Evolutionary conservation across 306 rosid species (phyloP), one percentile per base, ranked within the genome.

Genomic region (Crataegus laevigata): DNA sequence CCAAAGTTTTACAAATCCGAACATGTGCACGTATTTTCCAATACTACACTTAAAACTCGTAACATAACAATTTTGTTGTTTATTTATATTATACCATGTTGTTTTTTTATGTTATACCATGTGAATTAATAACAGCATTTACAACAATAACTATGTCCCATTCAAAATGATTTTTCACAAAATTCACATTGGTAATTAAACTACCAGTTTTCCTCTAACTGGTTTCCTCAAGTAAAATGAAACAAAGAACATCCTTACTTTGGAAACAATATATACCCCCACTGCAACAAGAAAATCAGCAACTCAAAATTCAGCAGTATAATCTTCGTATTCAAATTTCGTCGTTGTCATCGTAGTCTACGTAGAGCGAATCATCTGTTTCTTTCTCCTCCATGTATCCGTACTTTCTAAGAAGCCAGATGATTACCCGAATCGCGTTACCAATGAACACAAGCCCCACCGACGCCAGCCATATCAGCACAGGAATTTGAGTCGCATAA

Each of bases 401-500:
- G 22, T 66, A 59, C 77, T 75, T 75, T 30, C 68, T 75, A 26
- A 80, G 80, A 43, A 80, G 34, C 77, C 74, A 55, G 21, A 47
- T 10, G 36, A 40, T 65, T 34, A 59, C 58, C 21, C 80, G 62
- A 13, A 76, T 1, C 36, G 65, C 21, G 55, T 80, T 75, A 30
- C 84, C 80, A 3, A 69, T 21, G 36, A 80, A 75, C 8, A 80
- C 76, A 2, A 65, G 19, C 52, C 74, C 84, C 77, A 80, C 63
- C 67, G 75, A 26, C 4, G 55, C 68, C 34, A 75, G 5, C 84
- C 84, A 80, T 28, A 80, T 3, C 10, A 75, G 4, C 38, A 80
- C 77, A 40, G 84, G 75, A 17, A 80, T 60, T 65, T 72, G 69
- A 11, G 80, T 75, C 24, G 75, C 74, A 11, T 28, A 24, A 69